Conservation (phyloP, 805 yeast species). For the Metschnikowia lochheadii region DNA sequence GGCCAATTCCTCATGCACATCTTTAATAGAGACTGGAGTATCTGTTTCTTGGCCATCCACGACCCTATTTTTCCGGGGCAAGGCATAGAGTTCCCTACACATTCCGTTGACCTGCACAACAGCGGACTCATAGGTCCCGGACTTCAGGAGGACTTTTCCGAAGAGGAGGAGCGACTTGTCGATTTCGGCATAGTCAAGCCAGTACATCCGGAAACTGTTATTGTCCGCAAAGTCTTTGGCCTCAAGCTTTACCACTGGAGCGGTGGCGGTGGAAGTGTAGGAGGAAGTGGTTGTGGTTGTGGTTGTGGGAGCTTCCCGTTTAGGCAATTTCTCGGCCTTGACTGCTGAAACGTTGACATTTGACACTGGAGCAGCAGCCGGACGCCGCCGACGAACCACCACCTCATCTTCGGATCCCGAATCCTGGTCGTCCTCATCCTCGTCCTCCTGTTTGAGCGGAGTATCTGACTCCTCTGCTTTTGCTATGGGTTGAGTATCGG, state of each 20-base stretch:
- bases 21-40: constrained; percentile 48
- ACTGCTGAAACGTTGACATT: constrained; percentile 39
- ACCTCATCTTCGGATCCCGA: constrained; percentile 53
- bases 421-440: constrained; percentile 5
- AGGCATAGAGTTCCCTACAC: constrained; percentile 66
- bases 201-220: constrained; percentile 66
- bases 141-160: constrained; percentile 69
- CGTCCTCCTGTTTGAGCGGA: not conserved
- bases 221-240: constrained; percentile 13
- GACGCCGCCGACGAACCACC: constrained; percentile 50
- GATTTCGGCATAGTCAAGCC: constrained; percentile 86
- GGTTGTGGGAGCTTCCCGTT: constrained; percentile 17
- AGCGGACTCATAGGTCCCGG: constrained; percentile 61
- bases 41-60: constrained; percentile 40
- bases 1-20: constrained; percentile 73
- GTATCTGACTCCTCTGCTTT: not conserved
- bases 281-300: constrained; percentile 15
- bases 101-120: constrained; percentile 72
- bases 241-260: constrained; percentile 27
- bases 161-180: constrained; percentile 65
- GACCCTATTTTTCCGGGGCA: constrained; percentile 56
- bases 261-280: too few species aligned
- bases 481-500: not conserved
- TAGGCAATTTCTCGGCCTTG: constrained; percentile 26
- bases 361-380: constrained; percentile 42